Conservation (phyloP, 2,329 filamentous ascomycete genomes). For the Ophiocordyceps australis region DNA sequence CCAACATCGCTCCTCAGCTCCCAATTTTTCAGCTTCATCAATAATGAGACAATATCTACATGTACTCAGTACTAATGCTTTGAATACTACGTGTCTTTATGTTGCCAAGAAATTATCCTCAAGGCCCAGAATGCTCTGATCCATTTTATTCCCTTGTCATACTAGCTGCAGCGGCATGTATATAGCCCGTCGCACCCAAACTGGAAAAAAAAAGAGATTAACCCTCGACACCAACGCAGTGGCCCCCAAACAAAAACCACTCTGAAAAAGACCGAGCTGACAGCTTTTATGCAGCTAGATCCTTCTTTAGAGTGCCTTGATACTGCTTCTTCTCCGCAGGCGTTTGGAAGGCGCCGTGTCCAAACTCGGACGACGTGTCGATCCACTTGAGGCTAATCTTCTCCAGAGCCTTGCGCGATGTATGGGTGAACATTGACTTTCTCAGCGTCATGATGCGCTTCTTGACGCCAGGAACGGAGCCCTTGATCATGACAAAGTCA, state of each 20-base stretch:
- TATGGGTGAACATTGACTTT: constrained; percentile 98
- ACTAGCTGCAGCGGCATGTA: constrained; percentile 16
- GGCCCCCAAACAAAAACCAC: constrained; percentile 21
- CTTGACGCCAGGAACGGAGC: constrained; percentile 93
- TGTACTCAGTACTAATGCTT: no score
- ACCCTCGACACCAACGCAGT: constrained; percentile 39
- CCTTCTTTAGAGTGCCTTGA: constrained; percentile 99
- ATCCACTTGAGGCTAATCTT: constrained; percentile 99
- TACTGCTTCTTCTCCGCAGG: constrained; percentile 94
- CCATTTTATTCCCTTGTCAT: constrained; percentile 12
- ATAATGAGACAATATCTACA: no score
- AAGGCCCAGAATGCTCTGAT: constrained; percentile 1
- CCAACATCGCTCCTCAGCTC: no score
- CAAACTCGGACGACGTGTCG: constrained; percentile 99
- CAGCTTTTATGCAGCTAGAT: constrained; percentile 43
- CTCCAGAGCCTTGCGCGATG: constrained; percentile 86
- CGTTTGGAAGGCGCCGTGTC: constrained; percentile 99
- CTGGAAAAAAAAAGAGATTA: constrained; percentile 18
- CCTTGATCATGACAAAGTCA: constrained; percentile 97
- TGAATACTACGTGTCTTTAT: no score
- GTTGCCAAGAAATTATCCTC: neutral
- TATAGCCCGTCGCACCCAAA: constrained; percentile 16
- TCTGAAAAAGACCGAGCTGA: no score
- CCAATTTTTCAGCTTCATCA: no score
- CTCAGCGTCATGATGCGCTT: constrained; percentile 98